Percentiles rank a stretch among this genome's conserved stretches.
Conservation (phyloP, 495 filamentous ascomycete genomes). For the Penicillium malachiteum region DNA sequence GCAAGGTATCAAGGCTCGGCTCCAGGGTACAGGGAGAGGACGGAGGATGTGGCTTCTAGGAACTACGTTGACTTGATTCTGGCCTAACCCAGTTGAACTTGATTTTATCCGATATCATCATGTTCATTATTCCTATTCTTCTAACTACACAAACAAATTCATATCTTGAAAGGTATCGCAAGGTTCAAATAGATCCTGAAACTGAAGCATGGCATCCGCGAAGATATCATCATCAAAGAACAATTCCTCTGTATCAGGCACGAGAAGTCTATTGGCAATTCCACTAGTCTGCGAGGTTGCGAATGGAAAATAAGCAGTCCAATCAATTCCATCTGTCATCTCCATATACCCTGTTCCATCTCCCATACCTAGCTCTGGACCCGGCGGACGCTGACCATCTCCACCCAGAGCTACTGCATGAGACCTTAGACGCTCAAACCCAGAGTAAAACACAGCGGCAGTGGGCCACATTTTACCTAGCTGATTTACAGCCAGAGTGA, state of each 20-base stretch:
- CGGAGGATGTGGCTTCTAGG: slow-evolving; percentile 20
- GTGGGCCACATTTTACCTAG: slow-evolving; percentile 35
- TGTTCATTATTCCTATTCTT: neutral
- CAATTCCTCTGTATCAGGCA: slow-evolving; percentile 13
- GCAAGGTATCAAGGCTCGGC: slow-evolving; percentile 31
- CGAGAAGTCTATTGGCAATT: slow-evolving; percentile 17
- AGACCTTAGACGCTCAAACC: slow-evolving; percentile 27
- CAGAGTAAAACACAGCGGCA: slow-evolving; percentile 30
- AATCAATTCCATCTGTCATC: slow-evolving; percentile 21
- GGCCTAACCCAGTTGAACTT: slow-evolving; percentile 1
- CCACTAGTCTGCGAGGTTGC: slow-evolving; percentile 23
- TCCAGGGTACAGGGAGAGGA: slow-evolving; percentile 21
- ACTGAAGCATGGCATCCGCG: slow-evolving; percentile 12
- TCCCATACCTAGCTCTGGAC: slow-evolving; percentile 15
- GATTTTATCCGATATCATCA: neutral
- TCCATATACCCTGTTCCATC: slow-evolving; percentile 13
- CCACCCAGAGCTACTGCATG: slow-evolving; percentile 3
- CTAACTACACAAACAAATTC: slow-evolving; percentile 9
- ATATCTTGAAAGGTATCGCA: slow-evolving; percentile 8
- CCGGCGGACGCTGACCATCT: slow-evolving; percentile 8
- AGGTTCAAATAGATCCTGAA: slow-evolving; percentile 13
- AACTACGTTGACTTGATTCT: slow-evolving; percentile 20
- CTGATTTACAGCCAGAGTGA: slow-evolving; percentile 26
- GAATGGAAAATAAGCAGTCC: slow-evolving; percentile 30
- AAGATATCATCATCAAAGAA: slow-evolving; percentile 16